phyloP scores from a whole-genome alignment of 148 eudicot genomes.

The Vaccinium vitisidaea region DNA sequence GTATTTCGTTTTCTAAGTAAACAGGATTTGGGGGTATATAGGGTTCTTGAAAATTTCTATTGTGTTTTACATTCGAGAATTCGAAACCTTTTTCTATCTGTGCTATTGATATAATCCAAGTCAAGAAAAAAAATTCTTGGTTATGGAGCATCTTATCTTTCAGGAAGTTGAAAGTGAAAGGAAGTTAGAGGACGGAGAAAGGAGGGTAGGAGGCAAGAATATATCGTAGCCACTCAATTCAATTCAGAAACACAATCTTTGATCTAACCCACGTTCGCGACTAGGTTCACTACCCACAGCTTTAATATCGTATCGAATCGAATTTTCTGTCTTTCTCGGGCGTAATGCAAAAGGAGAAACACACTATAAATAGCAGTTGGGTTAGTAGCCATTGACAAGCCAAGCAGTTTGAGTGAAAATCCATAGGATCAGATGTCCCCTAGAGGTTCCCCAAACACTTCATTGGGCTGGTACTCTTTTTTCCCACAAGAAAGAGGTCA shows the following conservation, averaged over 20 bases:
- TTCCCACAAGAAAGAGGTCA: background rate
- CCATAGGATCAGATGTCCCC: background rate
- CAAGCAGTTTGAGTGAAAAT: background rate
- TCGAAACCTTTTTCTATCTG: background rate
- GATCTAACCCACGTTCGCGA: background rate
- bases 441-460: constrained; percentile 12
- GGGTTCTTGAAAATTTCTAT: background rate
- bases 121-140: background rate
- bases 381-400: background rate
- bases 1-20: background rate
- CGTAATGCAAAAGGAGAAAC: background rate
- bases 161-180: background rate
- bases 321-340: background rate
- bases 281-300: background rate
- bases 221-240: background rate
- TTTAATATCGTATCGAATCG: background rate
- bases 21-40: too few relatives aligned
- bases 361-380: background rate
- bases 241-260: background rate
- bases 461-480: background rate
- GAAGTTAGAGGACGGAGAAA: background rate
- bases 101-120: background rate
- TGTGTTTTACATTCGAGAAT: background rate
- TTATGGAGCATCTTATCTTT: background rate
- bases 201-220: background rate